Conservation (phyloP, 805 yeast species). For the Metschnikowia lunata region DNA sequence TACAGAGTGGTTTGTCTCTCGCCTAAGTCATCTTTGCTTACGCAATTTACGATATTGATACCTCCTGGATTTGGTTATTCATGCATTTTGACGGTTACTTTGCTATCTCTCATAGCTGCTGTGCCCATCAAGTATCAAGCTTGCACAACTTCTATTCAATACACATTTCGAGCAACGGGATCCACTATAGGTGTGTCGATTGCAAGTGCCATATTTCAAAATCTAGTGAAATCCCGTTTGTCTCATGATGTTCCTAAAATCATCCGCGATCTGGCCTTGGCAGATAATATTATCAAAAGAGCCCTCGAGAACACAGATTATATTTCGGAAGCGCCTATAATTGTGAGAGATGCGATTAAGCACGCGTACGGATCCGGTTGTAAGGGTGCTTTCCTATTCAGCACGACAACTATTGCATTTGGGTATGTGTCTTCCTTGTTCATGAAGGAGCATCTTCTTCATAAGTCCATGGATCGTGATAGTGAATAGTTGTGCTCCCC, state of each 20-base stretch:
- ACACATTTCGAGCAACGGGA: constrained; percentile 82
- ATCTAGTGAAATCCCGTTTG: constrained; percentile 31
- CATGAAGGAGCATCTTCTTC: constrained; percentile 57
- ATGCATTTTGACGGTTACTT: constrained; percentile 61
- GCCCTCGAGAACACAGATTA: constrained; percentile 58
- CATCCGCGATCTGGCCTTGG: constrained; percentile 24
- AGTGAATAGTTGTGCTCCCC: not conserved
- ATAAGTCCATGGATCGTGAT: constrained; percentile 46
- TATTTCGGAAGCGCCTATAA: constrained; percentile 48
- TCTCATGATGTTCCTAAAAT: constrained; percentile 6
- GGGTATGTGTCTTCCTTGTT: constrained; percentile 42
- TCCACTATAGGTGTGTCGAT: constrained; percentile 78
- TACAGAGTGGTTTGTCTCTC: constrained; percentile 28
- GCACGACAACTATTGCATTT: constrained; percentile 35
- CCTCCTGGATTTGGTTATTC: constrained; percentile 67
- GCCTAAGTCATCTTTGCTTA: constrained; percentile 26
- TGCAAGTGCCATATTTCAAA: constrained; percentile 63
- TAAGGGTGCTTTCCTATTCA: constrained; percentile 50
- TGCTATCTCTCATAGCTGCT: constrained; percentile 72
- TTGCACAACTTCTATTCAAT: constrained; percentile 82
- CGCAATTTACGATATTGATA: constrained; percentile 43
- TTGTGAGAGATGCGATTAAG: constrained; percentile 44
- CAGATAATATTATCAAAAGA: constrained; percentile 42
- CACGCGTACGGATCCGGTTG: constrained; percentile 50
- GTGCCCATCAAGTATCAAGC: constrained; percentile 72